Conservation (phyloP, 2,329 filamentous ascomycete species). For the Didymella arachidicola region DNA sequence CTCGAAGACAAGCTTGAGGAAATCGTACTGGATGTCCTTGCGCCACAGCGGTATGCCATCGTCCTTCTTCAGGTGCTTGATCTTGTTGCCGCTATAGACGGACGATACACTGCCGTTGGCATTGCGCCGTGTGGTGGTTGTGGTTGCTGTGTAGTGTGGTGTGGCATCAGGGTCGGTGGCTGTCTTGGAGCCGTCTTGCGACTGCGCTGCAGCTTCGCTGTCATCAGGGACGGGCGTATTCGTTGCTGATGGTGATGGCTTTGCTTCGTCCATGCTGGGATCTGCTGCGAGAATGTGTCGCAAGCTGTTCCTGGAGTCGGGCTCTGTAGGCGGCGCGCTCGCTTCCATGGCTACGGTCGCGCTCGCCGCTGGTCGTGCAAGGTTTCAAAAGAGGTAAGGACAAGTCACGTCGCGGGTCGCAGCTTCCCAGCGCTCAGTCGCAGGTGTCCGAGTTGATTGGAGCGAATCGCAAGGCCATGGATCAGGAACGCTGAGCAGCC, state of each 20-base stretch:
- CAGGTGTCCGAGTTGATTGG: conserved; percentile 17
- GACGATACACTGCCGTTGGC: conserved; percentile 71
- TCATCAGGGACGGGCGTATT: conserved; percentile 46
- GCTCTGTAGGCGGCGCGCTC: conserved; percentile 40
- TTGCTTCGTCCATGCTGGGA: conserved; percentile 47
- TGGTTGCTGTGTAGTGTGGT: conserved; percentile 58
- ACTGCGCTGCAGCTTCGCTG: conserved; percentile 41
- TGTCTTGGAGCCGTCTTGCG: conserved; percentile 37
- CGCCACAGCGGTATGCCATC: conserved; percentile 88
- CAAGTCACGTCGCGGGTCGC: conserved; percentile 19
- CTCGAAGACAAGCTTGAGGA: conserved; percentile 80
- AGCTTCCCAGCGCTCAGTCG: conserved; percentile 19
- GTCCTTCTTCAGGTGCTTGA: conserved; percentile 85
- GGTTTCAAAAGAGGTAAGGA: conserved; percentile 29
- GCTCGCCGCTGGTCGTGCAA: conserved; percentile 26
- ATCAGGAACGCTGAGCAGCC: conserved; percentile 17
- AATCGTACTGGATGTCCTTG: conserved; percentile 88
- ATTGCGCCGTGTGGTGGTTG: conserved; percentile 64
- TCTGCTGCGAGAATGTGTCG: conserved; percentile 51
- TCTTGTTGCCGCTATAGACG: conserved; percentile 76
- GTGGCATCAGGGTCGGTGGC: conserved; percentile 37
- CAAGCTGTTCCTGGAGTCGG: conserved; percentile 51
- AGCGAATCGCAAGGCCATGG: conserved; percentile 19
- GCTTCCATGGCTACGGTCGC: conserved; percentile 28
- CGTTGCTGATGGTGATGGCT: conserved; percentile 37